Percentiles rank a stretch among this genome's conserved stretches.
Conservation (phyloP, 305 asterid genomes). For the Fraxinus sp. region DNA sequence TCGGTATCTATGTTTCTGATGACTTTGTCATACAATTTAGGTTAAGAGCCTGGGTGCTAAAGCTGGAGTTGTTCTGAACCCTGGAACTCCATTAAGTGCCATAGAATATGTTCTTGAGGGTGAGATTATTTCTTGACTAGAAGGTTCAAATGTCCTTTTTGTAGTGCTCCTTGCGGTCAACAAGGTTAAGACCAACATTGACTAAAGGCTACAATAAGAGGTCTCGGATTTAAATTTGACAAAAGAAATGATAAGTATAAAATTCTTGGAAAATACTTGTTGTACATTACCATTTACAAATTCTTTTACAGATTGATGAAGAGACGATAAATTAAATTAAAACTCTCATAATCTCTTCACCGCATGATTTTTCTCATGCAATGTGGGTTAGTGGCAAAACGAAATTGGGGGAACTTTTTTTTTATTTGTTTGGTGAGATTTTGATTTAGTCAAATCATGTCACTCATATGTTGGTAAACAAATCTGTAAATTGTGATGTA, state of each 20-base stretch:
- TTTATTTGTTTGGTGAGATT: neutral
- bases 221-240: neutral
- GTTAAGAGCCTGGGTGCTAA: constrained; percentile 90
- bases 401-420: neutral
- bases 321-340: neutral
- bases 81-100: constrained; percentile 78
- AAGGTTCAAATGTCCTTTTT: neutral
- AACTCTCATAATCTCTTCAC: neutral
- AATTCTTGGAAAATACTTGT: neutral
- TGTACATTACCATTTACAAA: neutral
- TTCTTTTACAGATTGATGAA: neutral
- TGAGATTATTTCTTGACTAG: constrained; percentile 36
- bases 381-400: neutral
- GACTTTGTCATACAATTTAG: constrained; percentile 36
- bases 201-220: neutral
- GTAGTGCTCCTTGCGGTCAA: neutral
- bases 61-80: constrained; percentile 99
- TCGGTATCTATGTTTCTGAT: constrained; percentile 24
- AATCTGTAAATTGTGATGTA: neutral
- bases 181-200: neutral
- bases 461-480: neutral
- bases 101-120: constrained; percentile 96
- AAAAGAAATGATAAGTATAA: neutral
- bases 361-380: neutral
- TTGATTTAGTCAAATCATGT: neutral